phyloP scores from a whole-genome alignment of 805 yeast species.

The Saturnispora serradocipensis region DNA sequence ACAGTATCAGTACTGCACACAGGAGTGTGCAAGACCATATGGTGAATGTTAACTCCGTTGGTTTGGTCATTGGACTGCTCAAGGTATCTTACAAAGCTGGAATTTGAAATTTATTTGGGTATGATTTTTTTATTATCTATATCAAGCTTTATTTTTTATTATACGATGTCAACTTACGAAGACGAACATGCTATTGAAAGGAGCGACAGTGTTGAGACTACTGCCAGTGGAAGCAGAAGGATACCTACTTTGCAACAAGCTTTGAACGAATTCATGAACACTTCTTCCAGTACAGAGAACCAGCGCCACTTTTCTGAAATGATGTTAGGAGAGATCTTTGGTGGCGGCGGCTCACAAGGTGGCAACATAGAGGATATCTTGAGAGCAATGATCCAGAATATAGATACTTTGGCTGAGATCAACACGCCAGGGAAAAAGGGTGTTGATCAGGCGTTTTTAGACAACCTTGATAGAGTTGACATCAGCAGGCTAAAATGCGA shows the following conservation, averaged over 20 bases:
- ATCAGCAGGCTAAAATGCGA: slow-evolving; percentile 33
- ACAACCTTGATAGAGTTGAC: slow-evolving; percentile 61
- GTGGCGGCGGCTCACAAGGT: slow-evolving; percentile 1
- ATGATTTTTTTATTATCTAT: neutral
- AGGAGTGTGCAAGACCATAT: slow-evolving; percentile 10
- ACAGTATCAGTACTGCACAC: slow-evolving; percentile 1
- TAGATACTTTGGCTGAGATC: neutral
- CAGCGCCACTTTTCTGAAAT: neutral
- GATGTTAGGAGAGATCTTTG: slow-evolving; percentile 4
- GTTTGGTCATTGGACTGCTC: neutral
- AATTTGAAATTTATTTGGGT: neutral
- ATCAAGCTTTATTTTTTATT: neutral
- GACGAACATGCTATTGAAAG: slow-evolving; percentile 14
- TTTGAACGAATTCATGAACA: slow-evolving; percentile 8
- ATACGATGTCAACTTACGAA: slow-evolving; percentile 14
- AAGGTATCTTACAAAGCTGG: neutral
- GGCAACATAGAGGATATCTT: neutral
- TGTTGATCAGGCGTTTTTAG: slow-evolving; percentile 62
- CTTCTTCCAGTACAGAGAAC: slow-evolving; percentile 1
- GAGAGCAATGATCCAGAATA: neutral
- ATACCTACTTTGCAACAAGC: slow-evolving; percentile 13
- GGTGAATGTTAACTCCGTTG: slow-evolving; percentile 13
- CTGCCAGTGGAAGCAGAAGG: neutral
- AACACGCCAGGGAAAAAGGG: slow-evolving; percentile 30
- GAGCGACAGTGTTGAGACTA: neutral